Evolutionary conservation across 2,329 filamentous ascomycete species (phyloP), one percentile per base, ranked within the genome.

Genomic region (Stachybotrys elegans): DNA sequence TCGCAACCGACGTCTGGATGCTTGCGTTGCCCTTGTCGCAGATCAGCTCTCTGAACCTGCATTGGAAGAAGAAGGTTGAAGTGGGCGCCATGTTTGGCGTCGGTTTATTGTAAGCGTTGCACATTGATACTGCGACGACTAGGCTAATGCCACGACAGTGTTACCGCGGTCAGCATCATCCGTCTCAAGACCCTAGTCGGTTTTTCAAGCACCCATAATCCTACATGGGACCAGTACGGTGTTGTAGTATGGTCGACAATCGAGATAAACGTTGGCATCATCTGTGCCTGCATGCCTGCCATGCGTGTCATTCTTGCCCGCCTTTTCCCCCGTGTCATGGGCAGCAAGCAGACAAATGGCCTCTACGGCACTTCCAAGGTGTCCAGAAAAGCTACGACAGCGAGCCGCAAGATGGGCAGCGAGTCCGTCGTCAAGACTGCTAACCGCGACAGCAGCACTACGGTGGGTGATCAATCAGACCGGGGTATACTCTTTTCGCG

Each of bases 1-100:
- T 78, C 36, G 53, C 54, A 1, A 56, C 72, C 23, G 73, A 78
- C 48, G 3, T 73, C 5, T 67, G 66, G 58, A 68, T 76, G 47
- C 59, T 76, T 31, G 60, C 58, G 1, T 51, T 78, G 2, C 72
- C 75, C 4, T 55, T 73, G 9, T 60, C 60, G 5, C 61, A 67
- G 25, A 41, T 74, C 11, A 5, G 5, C 6, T 32, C 29, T 32
- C 11, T 32, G 29, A 32, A 32, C 29, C 14, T 32, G 29, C 29
- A 32, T 32, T 32, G 29, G 11, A 65, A 64, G 51, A 70, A 68
- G 54, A 69, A 69, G 51, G 32, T 66, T 13, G 55, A 63, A 22
- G 60, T 71, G 7, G 50, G 57, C 9, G 45, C 70, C 42, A 71
- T 73, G 67, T 71, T 73, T 47, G 58, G 58, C 9, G 60, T 71